Percentiles rank a stretch among this genome's conserved stretches.
Evolutionary conservation across 1,284 basidiomycete species (phyloP).

Genomic region (Chalciporus sp.): DNA sequence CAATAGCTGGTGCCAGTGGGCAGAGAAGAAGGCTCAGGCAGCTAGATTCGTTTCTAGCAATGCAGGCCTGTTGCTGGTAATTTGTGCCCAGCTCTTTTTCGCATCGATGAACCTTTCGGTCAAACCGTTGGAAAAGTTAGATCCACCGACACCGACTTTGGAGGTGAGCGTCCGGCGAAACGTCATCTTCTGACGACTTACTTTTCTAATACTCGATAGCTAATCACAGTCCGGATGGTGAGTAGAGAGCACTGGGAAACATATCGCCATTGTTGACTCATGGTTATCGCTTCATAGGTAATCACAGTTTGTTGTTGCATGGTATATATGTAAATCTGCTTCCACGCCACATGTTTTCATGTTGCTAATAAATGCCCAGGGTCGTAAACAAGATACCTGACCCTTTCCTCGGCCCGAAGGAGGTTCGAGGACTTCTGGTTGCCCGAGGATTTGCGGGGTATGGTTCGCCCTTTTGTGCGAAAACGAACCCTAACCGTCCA

Average conservation of each 20-base stretch:
- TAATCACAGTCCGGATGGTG: constrained; percentile 55
- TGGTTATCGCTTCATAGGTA: constrained; percentile 22
- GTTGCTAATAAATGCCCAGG: constrained; percentile 36
- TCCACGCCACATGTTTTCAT: neutral
- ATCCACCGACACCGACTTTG: constrained; percentile 58
- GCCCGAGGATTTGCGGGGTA: constrained; percentile 68
- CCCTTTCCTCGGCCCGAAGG: constrained; percentile 70
- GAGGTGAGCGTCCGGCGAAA: constrained; percentile 43
- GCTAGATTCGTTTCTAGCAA: constrained; percentile 37
- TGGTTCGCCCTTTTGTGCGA: constrained; percentile 14
- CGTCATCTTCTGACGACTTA: neutral
- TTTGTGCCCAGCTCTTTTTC: constrained; percentile 61
- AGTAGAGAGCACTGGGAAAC: neutral
- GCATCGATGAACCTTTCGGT: constrained; percentile 63
- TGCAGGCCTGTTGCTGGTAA: constrained; percentile 62
- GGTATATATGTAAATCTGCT: constrained; percentile 42
- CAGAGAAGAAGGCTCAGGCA: neutral
- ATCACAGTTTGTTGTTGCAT: constrained; percentile 50
- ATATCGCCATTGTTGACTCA: neutral
- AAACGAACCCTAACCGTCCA: neutral
- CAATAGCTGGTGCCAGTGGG: constrained; percentile 1
- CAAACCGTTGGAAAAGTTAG: constrained; percentile 60
- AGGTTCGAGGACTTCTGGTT: constrained; percentile 58
- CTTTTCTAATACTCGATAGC: constrained; percentile 25
- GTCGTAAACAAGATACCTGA: constrained; percentile 56